A percentile compares a stretch with the other conserved stretches of the same genome.
These are phyloP conservation scores for Rosa rugosa DNA, from an alignment of 306 rosid species.

Conservation along the genomic window DNA sequence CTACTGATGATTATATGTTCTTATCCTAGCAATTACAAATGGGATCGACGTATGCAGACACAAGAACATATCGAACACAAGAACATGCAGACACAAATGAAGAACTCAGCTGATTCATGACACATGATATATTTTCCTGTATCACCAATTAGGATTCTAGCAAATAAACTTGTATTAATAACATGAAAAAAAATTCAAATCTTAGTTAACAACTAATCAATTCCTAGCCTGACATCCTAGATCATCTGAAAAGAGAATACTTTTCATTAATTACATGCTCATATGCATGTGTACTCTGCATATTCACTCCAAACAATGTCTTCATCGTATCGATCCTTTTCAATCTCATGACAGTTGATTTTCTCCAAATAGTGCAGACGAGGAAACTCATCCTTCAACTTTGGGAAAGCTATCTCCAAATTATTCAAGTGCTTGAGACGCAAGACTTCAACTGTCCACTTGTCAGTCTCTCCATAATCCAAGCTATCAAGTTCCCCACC, in stretches of 20 bases:
- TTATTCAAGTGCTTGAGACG: slow-evolving; percentile 31
- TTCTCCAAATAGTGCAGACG: slow-evolving; percentile 22
- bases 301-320: slow-evolving; percentile 29
- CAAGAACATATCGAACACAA: too few species aligned
- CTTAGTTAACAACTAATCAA: neutral
- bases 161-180: too few species aligned
- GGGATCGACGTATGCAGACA: neutral
- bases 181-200: neutral
- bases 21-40: neutral
- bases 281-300: neutral
- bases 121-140: neutral
- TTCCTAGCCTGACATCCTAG: neutral
- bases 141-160: neutral
- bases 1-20: neutral
- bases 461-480: neutral
- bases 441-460: slow-evolving; percentile 18
- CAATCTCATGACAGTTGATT: slow-evolving; percentile 20
- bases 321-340: slow-evolving; percentile 28
- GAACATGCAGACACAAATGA: neutral
- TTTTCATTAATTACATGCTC: neutral
- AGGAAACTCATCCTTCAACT: slow-evolving; percentile 15
- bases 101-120: neutral
- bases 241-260: neutral
- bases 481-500: slow-evolving; percentile 28
- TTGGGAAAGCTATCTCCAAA: neutral